Base-by-base conservation (phyloP, 2,329 filamentous ascomycete genomes). In the Alternaria rosae region DNA sequence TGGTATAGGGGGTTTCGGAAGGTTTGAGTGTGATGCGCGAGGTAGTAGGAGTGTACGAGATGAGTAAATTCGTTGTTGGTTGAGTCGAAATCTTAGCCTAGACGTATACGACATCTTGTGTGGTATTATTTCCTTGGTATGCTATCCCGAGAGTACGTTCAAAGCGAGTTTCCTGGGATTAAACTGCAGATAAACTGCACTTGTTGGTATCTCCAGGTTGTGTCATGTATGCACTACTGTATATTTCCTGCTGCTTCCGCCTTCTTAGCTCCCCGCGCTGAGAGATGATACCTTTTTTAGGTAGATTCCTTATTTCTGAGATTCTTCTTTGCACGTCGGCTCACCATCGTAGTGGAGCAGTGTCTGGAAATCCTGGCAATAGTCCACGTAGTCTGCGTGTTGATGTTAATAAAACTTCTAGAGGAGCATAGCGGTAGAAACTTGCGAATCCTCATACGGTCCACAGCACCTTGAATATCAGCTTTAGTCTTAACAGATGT, bases 1-100 rank as follows among this genome's bases (percentile, higher is more conserved):
- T 64, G 66, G 66, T 68, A 65, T n/a, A 64, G 55, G 35, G 58
- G 53, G 7, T 64, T 67, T 38, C 57, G 59, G 3, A 57, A 32
- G 11, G 25, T 25, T 6, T 57, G 13, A 42, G 11, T 28, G 10
- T n/a, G 38, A n/a, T 1, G n/a, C 8, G 13, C 1, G 15, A 6
- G 3, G 3, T n/a, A 12, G 12, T 15, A 23, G 2, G 7, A 5
- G 17, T 13, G 0, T 21, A n/a, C 17, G 30, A 21, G 8, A 11
- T 8, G 26, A 28, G 15, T 7, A 9, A 20, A 8, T 10, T 48
- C 15, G 47, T 4, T 13, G 7, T 28, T 51, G 0, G 5, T 1
- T 6, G 15, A 28, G 6, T 30, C 3, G 1, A 4, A 1, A 48
- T 15, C 3, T 28, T 7, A 25, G 1, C 9, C 44, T 47, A 7